These are phyloP conservation scores for Aspergillus uvarum DNA, from an alignment of 2,329 filamentous ascomycete species.

Conservation along the genomic window DNA sequence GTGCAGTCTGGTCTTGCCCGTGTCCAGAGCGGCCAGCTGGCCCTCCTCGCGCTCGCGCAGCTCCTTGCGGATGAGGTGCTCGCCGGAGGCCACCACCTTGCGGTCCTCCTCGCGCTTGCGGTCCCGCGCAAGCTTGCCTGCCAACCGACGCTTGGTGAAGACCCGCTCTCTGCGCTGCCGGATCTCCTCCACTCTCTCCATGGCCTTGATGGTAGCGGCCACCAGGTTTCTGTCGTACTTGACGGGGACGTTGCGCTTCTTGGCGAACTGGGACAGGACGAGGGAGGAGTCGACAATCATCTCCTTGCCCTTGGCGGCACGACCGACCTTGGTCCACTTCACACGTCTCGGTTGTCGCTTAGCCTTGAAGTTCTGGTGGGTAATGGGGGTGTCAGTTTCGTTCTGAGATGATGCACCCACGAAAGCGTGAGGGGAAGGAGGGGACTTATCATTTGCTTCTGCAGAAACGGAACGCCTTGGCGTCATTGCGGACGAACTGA, in stretches of 20 bases:
- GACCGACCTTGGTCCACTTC: constrained; percentile 95
- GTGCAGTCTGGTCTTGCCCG: constrained; percentile 39
- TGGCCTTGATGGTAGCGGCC: constrained; percentile 82
- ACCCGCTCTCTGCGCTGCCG: constrained; percentile 77
- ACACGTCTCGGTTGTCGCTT: constrained; percentile 97
- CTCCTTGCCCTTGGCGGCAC: constrained; percentile 77
- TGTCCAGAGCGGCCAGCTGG: constrained; percentile 34
- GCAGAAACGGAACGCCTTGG: constrained; percentile 61
- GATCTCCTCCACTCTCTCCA: constrained; percentile 88
- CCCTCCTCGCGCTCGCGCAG: constrained; percentile 58
- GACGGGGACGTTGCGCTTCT: constrained; percentile 88
- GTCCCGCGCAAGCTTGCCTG: constrained; percentile 72
- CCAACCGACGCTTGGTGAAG: constrained; percentile 93
- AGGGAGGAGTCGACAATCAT: constrained; percentile 94
- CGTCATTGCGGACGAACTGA: constrained; percentile 57
- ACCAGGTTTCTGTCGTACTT: constrained; percentile 95
- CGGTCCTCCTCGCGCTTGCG: constrained; percentile 75
- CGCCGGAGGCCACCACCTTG: constrained; percentile 86
- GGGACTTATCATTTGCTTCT: constrained; percentile 55
- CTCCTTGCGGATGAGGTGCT: constrained; percentile 81
- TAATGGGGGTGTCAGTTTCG: constrained; percentile 1
- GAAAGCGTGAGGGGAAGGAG: not conserved
- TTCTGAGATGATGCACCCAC: not conserved
- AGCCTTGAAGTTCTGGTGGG: constrained; percentile 85
- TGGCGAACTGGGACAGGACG: constrained; percentile 68